Percentiles rank a stretch among this genome's conserved stretches.
Evolutionary conservation across 257 asterid species (phyloP).

Genomic region (Echites panduratus): DNA sequence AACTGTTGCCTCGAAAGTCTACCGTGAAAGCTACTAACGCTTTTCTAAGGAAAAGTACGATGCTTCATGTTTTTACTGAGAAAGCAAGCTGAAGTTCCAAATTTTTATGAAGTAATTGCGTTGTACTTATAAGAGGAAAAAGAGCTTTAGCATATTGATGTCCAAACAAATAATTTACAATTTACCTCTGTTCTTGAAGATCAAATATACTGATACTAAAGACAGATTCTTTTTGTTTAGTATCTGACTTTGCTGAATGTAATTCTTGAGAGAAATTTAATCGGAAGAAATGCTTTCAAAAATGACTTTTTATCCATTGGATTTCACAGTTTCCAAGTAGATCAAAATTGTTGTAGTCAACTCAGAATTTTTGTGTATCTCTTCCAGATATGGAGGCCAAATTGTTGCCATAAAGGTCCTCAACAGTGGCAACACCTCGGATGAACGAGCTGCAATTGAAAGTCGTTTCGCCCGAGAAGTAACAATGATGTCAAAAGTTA

Average conservation of each 20-base stretch:
- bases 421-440: conserved; percentile 59
- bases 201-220: neutral
- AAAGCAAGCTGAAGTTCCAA: neutral
- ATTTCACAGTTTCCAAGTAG: neutral
- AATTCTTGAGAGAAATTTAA: neutral
- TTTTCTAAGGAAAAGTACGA: neutral
- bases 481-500: conserved; percentile 86
- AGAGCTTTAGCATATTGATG: neutral
- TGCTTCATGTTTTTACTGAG: neutral
- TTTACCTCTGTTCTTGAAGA: neutral
- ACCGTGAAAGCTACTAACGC: neutral
- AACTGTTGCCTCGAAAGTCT: neutral
- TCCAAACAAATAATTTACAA: too few species aligned
- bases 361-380: neutral
- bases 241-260: neutral
- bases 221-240: neutral
- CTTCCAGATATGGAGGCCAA: conserved; percentile 68
- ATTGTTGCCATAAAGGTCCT: conserved; percentile 94
- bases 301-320: neutral
- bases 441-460: conserved; percentile 69
- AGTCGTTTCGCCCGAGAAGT: conserved; percentile 88
- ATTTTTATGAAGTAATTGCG: neutral
- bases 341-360: neutral
- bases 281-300: too few species aligned
- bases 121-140: neutral